Evolutionary conservation across 345 rosid genomes (phyloP), one percentile per base, ranked within the genome.

Genomic region (Brassica rapa): DNA sequence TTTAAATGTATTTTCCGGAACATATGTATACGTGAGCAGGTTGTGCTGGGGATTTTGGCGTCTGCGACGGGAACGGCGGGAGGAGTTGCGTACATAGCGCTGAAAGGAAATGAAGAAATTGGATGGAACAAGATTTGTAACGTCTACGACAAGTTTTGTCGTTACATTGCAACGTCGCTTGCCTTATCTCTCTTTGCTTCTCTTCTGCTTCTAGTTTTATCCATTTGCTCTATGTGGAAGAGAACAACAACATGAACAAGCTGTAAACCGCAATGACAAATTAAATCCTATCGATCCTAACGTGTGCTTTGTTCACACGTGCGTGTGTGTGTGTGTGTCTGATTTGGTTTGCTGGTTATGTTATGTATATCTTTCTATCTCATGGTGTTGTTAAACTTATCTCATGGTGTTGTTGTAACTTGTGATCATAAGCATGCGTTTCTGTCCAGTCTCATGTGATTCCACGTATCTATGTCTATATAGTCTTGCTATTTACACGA

Each of bases 51-150:
- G 66, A 16, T 94, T 66, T 86, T 89, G 25, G 92, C 93, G 3
- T 86, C 97, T 15, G 97, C 93, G 8, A 86, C 91, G 1, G 98
- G 95, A 0, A 69, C 98, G 19, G 88, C 95, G 0, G 95, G 89
- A 11, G 88, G 84, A 24, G 93, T 91, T 14, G 98, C 75, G 24
- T 94, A 94, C 49, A 62, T 90, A n/a, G 91, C 88, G 24, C 67
- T 89, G 65, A 83, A 82, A 83, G 98, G 98, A 27, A 91, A 92
- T 73, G 79, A 64, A 2, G 90, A 89, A 19, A 61, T 8, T 0
- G 1, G 53, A 0, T 89, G 98, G 98, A 33, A 0, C 2, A 81
- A 94, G 89, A 63, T 91, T 3, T 94, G 97, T 88, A 1, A 55
- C 61, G 70, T 35, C 1, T 89, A 79, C 65, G 91, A 70, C 77